Evolutionary conservation across 257 asterid genomes (phyloP), one percentile per base, ranked within the genome.

Genomic region (Solanum commersonii): DNA sequence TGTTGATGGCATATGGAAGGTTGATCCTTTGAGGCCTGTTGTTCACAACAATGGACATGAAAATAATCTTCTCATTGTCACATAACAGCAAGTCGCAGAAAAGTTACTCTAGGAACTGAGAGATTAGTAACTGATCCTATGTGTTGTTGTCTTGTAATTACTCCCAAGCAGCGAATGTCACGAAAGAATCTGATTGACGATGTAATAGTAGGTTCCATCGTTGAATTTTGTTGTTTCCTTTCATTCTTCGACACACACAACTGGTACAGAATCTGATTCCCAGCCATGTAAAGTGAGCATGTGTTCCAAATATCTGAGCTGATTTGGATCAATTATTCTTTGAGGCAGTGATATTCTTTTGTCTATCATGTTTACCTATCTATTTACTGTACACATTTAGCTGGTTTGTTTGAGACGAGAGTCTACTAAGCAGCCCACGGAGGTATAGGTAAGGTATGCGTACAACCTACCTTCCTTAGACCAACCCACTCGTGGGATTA

Each of bases 1-100:
- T 83, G 98, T 97, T 79, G 98, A 97, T 88, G 99, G 99, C 79
- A 34, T 71, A 89, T 97, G 99, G 99, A 93, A 85, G 90, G 87
- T 92, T 37, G 99, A 97, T 90, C 98, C 97, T 38, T 93, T 96
- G 84, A 95, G 95, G 77, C 98, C 98, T 67, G 87, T 90, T 14
- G 91, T 92, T 84, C 83, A 91, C 86, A 92, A 84, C 87, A 90
- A 92, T 33, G 99, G 98, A 11, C 87, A 91, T 63, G 94, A 96
- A 83, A 97, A 97, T 84, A 97, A 97, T 88, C 92, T 94, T 90
- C 92, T 95, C 29, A 91, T 91, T 11, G 89, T 97, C 87, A 78
- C 93, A 4, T 95, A 91, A 91, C 20, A 52, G 63, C 68, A 27
- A 20, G 44, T 49, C 7, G 71, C 44, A 1, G 70, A 82, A 31